phyloP scores from a whole-genome alignment of 140 eudicot genomes.

The Senecio squalidus region DNA sequence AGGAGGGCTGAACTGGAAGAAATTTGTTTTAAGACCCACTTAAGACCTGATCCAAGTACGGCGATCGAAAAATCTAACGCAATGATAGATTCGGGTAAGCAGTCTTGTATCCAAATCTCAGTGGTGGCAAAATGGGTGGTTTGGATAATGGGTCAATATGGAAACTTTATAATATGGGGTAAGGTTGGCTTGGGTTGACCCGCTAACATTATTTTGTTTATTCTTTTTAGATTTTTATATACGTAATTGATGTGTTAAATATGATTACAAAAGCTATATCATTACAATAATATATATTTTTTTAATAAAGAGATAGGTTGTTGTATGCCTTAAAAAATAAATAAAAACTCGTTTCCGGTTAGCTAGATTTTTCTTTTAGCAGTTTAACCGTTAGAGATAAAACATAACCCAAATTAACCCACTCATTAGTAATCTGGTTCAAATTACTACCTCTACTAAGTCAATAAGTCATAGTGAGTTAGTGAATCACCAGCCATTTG shows the following conservation, averaged over 20 bases:
- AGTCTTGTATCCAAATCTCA: background rate
- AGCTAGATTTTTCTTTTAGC: background rate
- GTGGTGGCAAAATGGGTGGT: background rate
- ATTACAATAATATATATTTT: too few species aligned
- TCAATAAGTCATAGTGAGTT: too few species aligned
- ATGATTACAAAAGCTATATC: too few species aligned
- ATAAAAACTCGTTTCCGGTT: background rate
- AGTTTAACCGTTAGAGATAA: background rate
- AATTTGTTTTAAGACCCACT: slow-evolving; percentile 52
- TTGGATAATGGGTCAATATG: background rate
- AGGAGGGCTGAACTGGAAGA: slow-evolving; percentile 79
- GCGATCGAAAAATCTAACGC: slow-evolving; percentile 71
- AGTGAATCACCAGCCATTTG: too few species aligned
- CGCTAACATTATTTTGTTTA: too few species aligned
- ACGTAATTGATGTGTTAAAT: too few species aligned
- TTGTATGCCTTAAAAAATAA: too few species aligned
- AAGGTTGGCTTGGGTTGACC: too few species aligned
- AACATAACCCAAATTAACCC: background rate
- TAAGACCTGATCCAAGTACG: slow-evolving; percentile 66
- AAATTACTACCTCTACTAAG: background rate
- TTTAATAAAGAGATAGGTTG: too few species aligned
- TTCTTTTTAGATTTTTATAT: too few species aligned
- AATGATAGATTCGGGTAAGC: slow-evolving; percentile 75
- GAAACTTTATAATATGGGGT: too few species aligned
- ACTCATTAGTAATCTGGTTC: background rate